Evolutionary conservation across 352 stramenopile genomes (phyloP), one percentile per base, ranked within the genome.

Genomic region (Phytophthora hybrid): DNA sequence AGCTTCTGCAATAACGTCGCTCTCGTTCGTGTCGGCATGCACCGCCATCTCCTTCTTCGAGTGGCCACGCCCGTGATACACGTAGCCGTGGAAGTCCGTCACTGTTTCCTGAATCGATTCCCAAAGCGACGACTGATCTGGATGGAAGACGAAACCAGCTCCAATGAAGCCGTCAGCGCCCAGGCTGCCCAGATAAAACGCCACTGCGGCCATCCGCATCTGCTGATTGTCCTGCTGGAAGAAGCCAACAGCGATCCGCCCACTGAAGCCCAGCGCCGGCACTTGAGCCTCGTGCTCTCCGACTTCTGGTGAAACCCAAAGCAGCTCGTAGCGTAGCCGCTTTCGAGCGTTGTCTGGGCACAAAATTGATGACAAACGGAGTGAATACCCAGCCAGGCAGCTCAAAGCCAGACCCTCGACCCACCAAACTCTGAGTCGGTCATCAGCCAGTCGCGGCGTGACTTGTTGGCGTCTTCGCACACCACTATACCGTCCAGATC

Each of bases 151-250:
- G 53, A 87, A 85, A 1, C 85, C 79, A 21, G 88, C 63, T 11
- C 85, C 84, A 52, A 93, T 78, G 64, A 93, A 93, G 0, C 85
- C 84, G 44, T 74, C 76, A 5, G 82, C 81, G 4, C 75, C 60
- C 1, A 80, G 71, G 26, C 81, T 80, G 18, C 80, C 84, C 39
- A 93, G 68, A 63, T 90, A 89, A 58, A 82, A 87, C 32, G 83
- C 75, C 29, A 91, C 71, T 18, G 83, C 78, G 1, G 68, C 68
- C 5, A 85, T 78, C 13, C 71, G 79, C 59, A 87, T 74, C 41
- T 72, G 71, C 47, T 93, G 82, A 26, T 84, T 79, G 21, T 66
- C 62, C 23, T 90, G 47, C 18, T 73, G 69, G 65, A 93, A 91
- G 18, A 81, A 79, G 7, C 71, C 76, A 9, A 90, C 64, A 32